A percentile compares a stretch with the other conserved stretches of the same genome.
phyloP scores from a whole-genome alignment of 331 rosid genomes.

The Quercus lobata region DNA sequence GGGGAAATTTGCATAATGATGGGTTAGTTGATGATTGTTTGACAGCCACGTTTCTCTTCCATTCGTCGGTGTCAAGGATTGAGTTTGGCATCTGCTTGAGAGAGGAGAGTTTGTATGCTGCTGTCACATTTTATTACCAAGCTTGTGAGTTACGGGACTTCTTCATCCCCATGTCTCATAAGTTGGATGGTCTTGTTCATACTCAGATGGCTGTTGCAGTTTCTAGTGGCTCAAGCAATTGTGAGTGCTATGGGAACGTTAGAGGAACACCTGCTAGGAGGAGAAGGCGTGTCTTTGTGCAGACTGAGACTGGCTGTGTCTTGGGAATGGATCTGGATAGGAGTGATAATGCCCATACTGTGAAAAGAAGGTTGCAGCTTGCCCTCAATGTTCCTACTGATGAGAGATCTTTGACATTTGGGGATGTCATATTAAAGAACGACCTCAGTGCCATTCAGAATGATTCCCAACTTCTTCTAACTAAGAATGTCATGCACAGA shows the following conservation, averaged over 20 bases:
- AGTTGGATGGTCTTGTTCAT: slow-evolving; percentile 90
- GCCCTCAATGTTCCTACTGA: slow-evolving; percentile 84
- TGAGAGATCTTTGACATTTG: slow-evolving; percentile 84
- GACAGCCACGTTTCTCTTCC: slow-evolving; percentile 16
- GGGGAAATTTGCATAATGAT: no score
- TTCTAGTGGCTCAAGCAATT: slow-evolving; percentile 46
- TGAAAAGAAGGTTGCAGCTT: slow-evolving; percentile 89
- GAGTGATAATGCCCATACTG: slow-evolving; percentile 86
- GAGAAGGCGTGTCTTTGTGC: slow-evolving; percentile 75
- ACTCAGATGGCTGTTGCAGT: slow-evolving; percentile 93
- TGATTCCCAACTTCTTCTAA: slow-evolving; percentile 82
- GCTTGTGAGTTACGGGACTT: neutral
- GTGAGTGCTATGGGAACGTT: slow-evolving; percentile 49
- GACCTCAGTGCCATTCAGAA: slow-evolving; percentile 82
- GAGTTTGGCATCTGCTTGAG: slow-evolving; percentile 45
- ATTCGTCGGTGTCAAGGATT: slow-evolving; percentile 25
- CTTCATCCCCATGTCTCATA: slow-evolving; percentile 65
- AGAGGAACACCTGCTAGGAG: slow-evolving; percentile 56
- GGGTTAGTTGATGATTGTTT: slow-evolving; percentile 48
- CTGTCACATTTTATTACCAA: neutral
- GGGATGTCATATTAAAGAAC: slow-evolving; percentile 78
- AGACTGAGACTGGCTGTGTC: slow-evolving; percentile 88
- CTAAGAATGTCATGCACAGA: slow-evolving; percentile 73
- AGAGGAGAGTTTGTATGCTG: slow-evolving; percentile 35
- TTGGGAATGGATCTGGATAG: slow-evolving; percentile 92